Conservation (phyloP, 2,329 filamentous ascomycete species). For the Apiospora aurea region DNA sequence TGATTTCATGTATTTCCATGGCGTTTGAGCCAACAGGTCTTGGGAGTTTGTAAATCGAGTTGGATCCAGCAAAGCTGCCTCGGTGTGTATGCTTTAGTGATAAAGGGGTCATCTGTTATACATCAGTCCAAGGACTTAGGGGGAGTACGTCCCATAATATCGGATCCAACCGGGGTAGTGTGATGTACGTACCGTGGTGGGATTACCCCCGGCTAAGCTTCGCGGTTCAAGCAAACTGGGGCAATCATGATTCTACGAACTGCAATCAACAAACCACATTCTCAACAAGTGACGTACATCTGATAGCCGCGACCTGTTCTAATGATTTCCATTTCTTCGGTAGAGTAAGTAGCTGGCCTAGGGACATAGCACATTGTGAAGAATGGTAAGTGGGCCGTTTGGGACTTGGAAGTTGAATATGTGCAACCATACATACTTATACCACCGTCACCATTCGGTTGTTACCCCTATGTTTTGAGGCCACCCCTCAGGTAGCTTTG, state of each 20-base stretch:
- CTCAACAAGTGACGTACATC: neutral
- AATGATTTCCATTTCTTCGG: no score
- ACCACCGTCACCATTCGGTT: no score
- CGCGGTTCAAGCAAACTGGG: neutral
- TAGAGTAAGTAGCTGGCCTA: no score
- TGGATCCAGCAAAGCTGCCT: neutral
- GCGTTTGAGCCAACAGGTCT: neutral
- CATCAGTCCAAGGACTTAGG: neutral
- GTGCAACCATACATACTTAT: no score
- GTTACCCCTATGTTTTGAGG: no score
- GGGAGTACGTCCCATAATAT: neutral
- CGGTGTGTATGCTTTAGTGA: neutral
- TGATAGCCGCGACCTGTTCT: no score
- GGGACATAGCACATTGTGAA: no score
- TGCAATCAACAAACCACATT: neutral
- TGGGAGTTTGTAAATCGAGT: neutral
- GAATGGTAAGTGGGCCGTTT: no score
- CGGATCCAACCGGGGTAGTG: neutral
- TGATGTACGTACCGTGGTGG: neutral
- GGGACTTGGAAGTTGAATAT: no score
- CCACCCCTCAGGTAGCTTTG: no score
- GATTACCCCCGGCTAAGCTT: neutral
- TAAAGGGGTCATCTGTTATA: neutral
- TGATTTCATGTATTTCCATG: neutral
- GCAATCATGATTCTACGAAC: neutral